These are phyloP conservation scores for Xylona heveae DNA, from an alignment of 495 filamentous ascomycete species.

Conservation along the genomic window DNA sequence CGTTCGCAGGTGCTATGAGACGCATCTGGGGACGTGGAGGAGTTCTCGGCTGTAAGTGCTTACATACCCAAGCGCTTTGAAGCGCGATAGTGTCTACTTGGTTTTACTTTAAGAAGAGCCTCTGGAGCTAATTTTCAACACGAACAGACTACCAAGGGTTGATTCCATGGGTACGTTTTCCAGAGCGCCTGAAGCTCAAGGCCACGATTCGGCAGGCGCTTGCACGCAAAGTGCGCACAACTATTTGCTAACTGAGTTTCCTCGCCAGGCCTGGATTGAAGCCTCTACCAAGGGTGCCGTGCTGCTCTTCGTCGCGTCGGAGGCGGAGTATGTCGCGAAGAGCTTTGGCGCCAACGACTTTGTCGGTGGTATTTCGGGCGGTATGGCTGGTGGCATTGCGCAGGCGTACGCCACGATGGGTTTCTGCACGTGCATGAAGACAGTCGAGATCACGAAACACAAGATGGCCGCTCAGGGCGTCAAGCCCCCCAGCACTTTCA, in stretches of 20 bases:
- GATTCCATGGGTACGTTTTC: constrained; percentile 58
- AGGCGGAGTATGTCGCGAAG: constrained; percentile 86
- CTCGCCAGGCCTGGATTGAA: constrained; percentile 82
- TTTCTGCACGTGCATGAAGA: constrained; percentile 99
- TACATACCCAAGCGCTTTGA: constrained; percentile 8
- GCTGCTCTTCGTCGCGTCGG: constrained; percentile 94
- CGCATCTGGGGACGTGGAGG: constrained; percentile 91
- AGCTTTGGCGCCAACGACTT: constrained; percentile 67
- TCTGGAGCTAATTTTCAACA: constrained; percentile 4
- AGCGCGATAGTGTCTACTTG: too few species aligned
- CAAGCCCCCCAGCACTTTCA: constrained; percentile 71
- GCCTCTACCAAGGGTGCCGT: constrained; percentile 98
- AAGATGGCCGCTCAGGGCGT: constrained; percentile 70
- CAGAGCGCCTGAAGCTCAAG: constrained; percentile 5
- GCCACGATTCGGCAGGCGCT: not conserved
- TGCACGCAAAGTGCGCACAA: constrained; percentile 4
- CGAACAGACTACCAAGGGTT: constrained; percentile 89
- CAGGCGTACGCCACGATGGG: constrained; percentile 99
- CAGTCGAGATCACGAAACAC: constrained; percentile 96
- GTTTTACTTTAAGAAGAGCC: too few species aligned
- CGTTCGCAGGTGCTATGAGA: constrained; percentile 57
- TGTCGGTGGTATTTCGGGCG: constrained; percentile 68
- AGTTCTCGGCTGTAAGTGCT: constrained; percentile 74
- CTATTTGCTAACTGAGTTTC: not conserved
- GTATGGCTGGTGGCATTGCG: constrained; percentile 84